Conservation (phyloP, 1,139 yeast species). For the Protomyces pachydermus region DNA sequence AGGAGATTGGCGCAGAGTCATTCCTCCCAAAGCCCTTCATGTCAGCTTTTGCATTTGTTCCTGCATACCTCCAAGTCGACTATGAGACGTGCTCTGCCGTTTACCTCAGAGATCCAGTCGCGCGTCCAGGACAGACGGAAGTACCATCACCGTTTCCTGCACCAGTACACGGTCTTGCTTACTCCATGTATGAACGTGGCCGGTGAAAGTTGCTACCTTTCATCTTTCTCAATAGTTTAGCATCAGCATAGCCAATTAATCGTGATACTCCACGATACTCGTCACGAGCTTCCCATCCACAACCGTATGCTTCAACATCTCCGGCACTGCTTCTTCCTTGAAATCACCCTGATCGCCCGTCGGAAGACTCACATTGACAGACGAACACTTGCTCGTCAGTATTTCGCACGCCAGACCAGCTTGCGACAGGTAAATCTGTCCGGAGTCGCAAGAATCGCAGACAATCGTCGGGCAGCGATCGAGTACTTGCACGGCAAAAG, state of each 20-base stretch:
- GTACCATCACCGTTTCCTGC: constrained; percentile 85
- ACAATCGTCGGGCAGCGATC: constrained; percentile 77
- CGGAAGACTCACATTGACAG: constrained; percentile 79
- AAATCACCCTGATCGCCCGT: constrained; percentile 57
- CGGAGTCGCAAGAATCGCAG: constrained; percentile 84
- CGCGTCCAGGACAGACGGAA: constrained; percentile 95
- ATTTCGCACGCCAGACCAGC: constrained; percentile 66
- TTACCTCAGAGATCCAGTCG: constrained; percentile 91
- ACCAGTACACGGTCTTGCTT: constrained; percentile 86
- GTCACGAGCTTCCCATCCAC: constrained; percentile 48
- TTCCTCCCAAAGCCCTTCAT: constrained; percentile 89
- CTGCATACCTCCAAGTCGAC: constrained; percentile 84
- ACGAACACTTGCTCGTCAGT: constrained; percentile 76
- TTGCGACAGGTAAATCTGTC: constrained; percentile 70
- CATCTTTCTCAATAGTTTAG: not conserved
- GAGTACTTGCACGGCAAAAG: constrained; percentile 78
- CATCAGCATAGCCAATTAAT: not conserved
- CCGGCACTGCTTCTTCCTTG: constrained; percentile 77
- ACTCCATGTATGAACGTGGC: constrained; percentile 82
- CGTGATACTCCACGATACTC: constrained; percentile 53
- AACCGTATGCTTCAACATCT: constrained; percentile 69
- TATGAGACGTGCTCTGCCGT: constrained; percentile 92
- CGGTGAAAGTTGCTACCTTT: not conserved
- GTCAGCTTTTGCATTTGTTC: constrained; percentile 87
- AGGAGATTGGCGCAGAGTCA: constrained; percentile 45